Evolutionary conservation across 164 flowering plant genomes (phyloP).

Genomic region (Kalanchoe fedtschenkoi): DNA sequence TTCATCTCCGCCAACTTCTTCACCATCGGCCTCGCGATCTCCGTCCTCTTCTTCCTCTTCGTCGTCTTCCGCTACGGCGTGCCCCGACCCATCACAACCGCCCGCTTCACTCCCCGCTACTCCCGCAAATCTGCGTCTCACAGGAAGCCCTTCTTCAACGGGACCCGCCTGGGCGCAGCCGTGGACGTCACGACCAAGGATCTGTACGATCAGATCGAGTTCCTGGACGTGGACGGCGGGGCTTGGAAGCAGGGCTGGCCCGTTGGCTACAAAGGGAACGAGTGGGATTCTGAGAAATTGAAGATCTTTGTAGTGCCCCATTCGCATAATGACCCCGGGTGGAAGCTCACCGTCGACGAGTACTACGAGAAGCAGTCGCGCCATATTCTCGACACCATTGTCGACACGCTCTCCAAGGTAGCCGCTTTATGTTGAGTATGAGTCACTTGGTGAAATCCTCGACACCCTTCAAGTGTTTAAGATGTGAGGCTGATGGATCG

Average conservation of each 20-base stretch:
- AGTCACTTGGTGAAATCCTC: too few species aligned
- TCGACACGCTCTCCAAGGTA: constrained; percentile 78
- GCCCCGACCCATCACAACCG: constrained; percentile 37
- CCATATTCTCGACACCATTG: constrained; percentile 84
- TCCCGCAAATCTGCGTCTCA: constrained; percentile 10
- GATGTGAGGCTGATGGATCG: too few species aligned
- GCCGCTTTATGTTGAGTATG: not conserved
- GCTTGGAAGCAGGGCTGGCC: constrained; percentile 96
- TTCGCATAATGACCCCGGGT: constrained; percentile 98
- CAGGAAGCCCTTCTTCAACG: constrained; percentile 10
- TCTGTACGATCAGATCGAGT: constrained; percentile 81
- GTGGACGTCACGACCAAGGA: constrained; percentile 90
- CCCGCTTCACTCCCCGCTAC: constrained; percentile 17
- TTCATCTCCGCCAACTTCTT: constrained; percentile 56
- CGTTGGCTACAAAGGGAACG: constrained; percentile 63
- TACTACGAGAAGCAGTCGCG: constrained; percentile 69
- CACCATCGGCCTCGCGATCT: constrained; percentile 54
- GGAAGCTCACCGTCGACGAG: constrained; percentile 96
- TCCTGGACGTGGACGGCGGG: constrained; percentile 75
- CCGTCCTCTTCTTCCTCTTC: constrained; percentile 50
- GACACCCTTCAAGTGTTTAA: too few species aligned
- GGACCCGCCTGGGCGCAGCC: constrained; percentile 27
- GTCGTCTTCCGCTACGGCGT: constrained; percentile 44
- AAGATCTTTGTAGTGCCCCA: constrained; percentile 98
- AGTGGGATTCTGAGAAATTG: constrained; percentile 84